Evolutionary conservation across 2,329 filamentous ascomycete genomes (phyloP), one percentile per base, ranked within the genome.

Genomic region (Cercospora sojina): DNA sequence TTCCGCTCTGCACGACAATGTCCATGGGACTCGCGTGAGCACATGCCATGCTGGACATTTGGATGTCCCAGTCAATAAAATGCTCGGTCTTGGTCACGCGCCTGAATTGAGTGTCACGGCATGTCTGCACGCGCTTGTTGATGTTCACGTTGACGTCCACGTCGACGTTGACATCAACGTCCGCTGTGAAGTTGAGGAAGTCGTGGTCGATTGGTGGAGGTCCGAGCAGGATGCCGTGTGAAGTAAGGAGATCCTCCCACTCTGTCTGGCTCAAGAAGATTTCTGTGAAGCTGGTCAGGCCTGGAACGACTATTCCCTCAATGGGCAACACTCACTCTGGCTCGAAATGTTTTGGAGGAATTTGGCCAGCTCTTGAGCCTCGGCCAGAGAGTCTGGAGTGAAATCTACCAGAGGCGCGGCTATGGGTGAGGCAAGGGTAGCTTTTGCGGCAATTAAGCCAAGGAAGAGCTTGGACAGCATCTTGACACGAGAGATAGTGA

Each of bases 61-160:
- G 68, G 16, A 69, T 62, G 53, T 70, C 67, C 67, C 67, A 69
- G 31, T 70, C 68, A 20, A 69, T 59, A 56, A 70, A 70, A 18
- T 55, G 55, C 49, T 65, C 58, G 9, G 47, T 58, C 58, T 57
- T 65, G 49, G 59, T 41, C 25, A 65, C 35, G 0, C 20, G 18
- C 25, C n/a, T 32, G 9, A 49, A 25, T 32, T 59, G 58, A 13
- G 58, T 65, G 47, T 65, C 47, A 12, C 13, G 25, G 57, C 58
- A 65, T 18, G n/a, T 32, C 43, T 64, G 63, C n/a, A n/a, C n/a
- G n/a, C 64, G 64, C 64, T 65, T 65, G 27, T 38, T n/a, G 43
- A 62, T 25, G 47, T 38, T 20, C 1, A 51, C 41, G 16, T 51
- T 51, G 41, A 41, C 59, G 18, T 62, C 23, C 12, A 62, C 49